Evolutionary conservation across 129 eudicot species (phyloP).

Genomic region (Pseudognaphalium luteoalbum): DNA sequence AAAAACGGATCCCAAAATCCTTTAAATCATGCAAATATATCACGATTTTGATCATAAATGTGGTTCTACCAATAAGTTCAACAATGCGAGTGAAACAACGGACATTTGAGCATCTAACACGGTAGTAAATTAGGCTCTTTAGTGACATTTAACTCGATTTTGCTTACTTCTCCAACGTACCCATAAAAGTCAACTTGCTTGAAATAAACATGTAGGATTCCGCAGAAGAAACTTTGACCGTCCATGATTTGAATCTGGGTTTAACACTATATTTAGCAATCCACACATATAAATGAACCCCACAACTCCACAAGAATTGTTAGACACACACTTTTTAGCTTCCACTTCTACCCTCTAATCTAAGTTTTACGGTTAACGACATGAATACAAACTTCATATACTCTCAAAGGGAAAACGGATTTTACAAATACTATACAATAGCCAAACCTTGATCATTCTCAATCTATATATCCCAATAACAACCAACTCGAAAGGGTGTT

Average conservation of each 20-base stretch:
- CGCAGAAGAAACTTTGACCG: neutral
- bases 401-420: constrained; percentile 23
- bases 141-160: neutral
- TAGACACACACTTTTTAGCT: constrained; percentile 14
- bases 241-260: neutral
- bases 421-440: constrained; percentile 37
- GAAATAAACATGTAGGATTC: neutral
- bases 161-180: neutral
- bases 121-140: neutral
- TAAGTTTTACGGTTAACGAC: constrained; percentile 20
- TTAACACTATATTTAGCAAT: neutral
- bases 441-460: constrained; percentile 30
- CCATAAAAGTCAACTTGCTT: neutral
- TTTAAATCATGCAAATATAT: too few relatives aligned
- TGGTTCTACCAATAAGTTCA: too few relatives aligned
- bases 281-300: neutral
- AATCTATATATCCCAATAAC: constrained; percentile 30
- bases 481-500: constrained; percentile 31
- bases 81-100: too few relatives aligned
- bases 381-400: constrained; percentile 29
- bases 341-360: constrained; percentile 20
- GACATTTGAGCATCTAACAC: too few relatives aligned
- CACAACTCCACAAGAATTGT: neutral
- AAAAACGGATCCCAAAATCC: too few relatives aligned
- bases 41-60: too few relatives aligned